Percentiles rank a stretch among this genome's conserved stretches.
phyloP scores from a whole-genome alignment of 371 early-diverging fungal species.

The Mortierella sp. region DNA sequence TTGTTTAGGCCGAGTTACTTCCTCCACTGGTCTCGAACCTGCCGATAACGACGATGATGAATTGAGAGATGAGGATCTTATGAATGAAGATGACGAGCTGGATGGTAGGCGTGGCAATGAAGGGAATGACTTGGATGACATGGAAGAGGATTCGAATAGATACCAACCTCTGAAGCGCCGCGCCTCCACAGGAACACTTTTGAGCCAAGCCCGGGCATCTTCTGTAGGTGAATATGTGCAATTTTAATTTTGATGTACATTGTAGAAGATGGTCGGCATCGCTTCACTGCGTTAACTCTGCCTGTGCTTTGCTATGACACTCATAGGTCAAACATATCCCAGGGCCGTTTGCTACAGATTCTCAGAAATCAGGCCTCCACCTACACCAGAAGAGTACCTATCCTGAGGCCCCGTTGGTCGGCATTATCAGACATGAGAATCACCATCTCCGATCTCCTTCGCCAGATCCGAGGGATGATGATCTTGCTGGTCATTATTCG shows the following conservation, averaged over 20 bases:
- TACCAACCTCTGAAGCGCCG: slow-evolving; percentile 47
- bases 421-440: not conserved
- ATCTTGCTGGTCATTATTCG: not conserved
- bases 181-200: slow-evolving; percentile 44
- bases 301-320: no score
- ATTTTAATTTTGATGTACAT: no score
- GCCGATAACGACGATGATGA: slow-evolving; percentile 31
- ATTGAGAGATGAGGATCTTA: slow-evolving; percentile 23
- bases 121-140: slow-evolving; percentile 30
- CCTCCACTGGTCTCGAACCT: slow-evolving; percentile 25
- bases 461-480: slow-evolving; percentile 15
- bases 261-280: no score
- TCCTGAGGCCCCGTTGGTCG: not conserved
- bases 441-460: slow-evolving; percentile 22
- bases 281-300: no score
- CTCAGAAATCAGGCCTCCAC: not conserved
- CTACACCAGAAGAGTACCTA: not conserved
- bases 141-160: slow-evolving; percentile 39
- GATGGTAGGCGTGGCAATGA: slow-evolving; percentile 8
- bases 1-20: slow-evolving; percentile 33
- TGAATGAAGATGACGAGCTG: slow-evolving; percentile 27
- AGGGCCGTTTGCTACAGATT: not conserved
- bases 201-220: slow-evolving; percentile 33
- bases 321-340: slow-evolving; percentile 24
- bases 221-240: no score